phyloP scores from a whole-genome alignment of 345 rosid genomes.

The Boechera divaricarpa region DNA sequence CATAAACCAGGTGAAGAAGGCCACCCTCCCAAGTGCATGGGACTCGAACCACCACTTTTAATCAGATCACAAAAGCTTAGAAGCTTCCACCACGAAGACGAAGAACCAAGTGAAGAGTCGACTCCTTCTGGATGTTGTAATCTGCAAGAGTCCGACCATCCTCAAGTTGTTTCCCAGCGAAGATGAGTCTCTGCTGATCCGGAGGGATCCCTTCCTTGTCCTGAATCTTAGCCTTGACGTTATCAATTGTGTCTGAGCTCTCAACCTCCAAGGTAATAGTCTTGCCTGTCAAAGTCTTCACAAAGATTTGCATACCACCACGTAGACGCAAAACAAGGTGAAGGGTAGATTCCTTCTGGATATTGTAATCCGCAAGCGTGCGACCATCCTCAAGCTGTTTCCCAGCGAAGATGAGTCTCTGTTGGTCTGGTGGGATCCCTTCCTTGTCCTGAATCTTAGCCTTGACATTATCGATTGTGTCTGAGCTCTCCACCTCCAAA shows the following conservation, averaged over 20 bases:
- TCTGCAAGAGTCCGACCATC: constrained; percentile 33
- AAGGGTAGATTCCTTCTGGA: constrained; percentile 35
- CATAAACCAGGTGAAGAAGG: neutral
- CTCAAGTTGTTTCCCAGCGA: constrained; percentile 35
- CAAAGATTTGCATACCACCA: constrained; percentile 40
- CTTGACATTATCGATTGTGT: constrained; percentile 31
- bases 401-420: constrained; percentile 42
- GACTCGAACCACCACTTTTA: constrained; percentile 10
- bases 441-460: constrained; percentile 38
- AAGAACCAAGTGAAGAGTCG: constrained; percentile 37
- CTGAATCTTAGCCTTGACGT: constrained; percentile 34
- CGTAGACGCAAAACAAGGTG: constrained; percentile 34
- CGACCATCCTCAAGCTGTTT: constrained; percentile 38
- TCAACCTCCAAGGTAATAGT: constrained; percentile 37
- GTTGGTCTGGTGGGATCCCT: constrained; percentile 40
- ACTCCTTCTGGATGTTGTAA: constrained; percentile 40
- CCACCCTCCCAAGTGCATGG: constrained; percentile 16
- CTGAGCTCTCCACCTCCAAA: constrained; percentile 35
- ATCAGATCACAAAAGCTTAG: constrained; percentile 13
- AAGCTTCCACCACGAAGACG: constrained; percentile 45
- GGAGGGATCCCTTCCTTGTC: constrained; percentile 44
- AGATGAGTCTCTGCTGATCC: constrained; percentile 31
- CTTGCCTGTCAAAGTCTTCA: constrained; percentile 33
- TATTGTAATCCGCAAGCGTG: constrained; percentile 29
- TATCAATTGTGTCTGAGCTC: constrained; percentile 35